phyloP scores from a whole-genome alignment of 805 yeast species.

The Yueomyces sinensis region DNA sequence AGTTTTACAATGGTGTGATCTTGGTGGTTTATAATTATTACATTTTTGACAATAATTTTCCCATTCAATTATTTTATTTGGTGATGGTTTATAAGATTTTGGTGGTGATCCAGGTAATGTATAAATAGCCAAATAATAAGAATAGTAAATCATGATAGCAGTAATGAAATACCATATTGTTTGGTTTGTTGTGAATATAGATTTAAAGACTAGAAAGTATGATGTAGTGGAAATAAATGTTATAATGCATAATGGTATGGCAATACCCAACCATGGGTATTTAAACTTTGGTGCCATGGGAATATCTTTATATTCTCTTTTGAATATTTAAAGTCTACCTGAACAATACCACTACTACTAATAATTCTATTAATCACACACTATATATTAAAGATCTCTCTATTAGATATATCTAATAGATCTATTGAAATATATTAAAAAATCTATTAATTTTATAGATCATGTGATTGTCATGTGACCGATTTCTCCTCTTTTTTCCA shows the following conservation, averaged over 20 bases:
- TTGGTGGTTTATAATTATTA: slow-evolving; percentile 57
- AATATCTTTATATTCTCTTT: no score
- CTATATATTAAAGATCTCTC: no score
- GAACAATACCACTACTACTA: no score
- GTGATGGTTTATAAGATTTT: slow-evolving; percentile 27
- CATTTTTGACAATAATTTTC: slow-evolving; percentile 55
- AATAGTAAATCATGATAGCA: slow-evolving; percentile 7
- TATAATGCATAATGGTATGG: background rate
- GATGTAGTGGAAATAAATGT: background rate
- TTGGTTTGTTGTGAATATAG: background rate
- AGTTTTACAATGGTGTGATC: slow-evolving; percentile 76
- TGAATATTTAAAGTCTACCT: no score
- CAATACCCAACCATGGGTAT: background rate
- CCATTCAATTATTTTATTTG: slow-evolving; percentile 32
- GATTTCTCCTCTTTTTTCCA: no score
- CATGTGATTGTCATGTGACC: no score
- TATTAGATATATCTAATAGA: no score
- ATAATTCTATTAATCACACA: no score
- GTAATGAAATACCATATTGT: background rate
- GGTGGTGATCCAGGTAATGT: slow-evolving; percentile 63
- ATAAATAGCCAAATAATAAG: slow-evolving; percentile 57
- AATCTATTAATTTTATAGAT: no score
- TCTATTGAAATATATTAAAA: no score
- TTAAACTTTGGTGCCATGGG: no score
- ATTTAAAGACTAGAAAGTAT: background rate